Conservation (phyloP, 2,329 filamentous ascomycete genomes). For the Sporothrix globosa region DNA sequence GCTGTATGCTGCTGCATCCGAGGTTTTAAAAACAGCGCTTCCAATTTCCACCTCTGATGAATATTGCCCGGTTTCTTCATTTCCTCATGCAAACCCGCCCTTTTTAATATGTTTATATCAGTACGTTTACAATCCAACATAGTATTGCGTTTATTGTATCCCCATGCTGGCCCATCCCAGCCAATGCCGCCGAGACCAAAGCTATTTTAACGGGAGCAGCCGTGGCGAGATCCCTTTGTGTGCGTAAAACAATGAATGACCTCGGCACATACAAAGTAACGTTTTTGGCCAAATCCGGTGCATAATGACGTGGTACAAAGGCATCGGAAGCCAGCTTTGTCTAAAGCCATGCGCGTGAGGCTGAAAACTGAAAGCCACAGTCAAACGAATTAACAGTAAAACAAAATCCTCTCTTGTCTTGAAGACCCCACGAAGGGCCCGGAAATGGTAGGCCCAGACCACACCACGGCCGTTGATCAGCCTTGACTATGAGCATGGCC, state of each 20-base stretch:
- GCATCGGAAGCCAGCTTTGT: neutral
- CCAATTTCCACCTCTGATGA: too few relatives aligned
- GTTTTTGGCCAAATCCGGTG: neutral
- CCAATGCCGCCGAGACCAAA: neutral
- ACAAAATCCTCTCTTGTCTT: neutral
- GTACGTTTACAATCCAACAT: too few relatives aligned
- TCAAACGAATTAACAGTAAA: neutral
- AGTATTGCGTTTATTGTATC: neutral
- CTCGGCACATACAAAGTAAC: neutral
- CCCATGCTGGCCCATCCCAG: conserved; percentile 11
- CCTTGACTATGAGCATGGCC: neutral
- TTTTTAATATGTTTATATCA: too few relatives aligned
- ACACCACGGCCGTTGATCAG: conserved; percentile 1
- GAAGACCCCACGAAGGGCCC: neutral
- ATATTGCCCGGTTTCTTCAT: too few relatives aligned
- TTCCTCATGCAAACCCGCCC: too few relatives aligned
- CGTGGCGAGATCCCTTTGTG: conserved; percentile 7
- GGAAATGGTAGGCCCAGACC: neutral
- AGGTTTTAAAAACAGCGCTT: too few relatives aligned
- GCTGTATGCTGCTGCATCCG: too few relatives aligned
- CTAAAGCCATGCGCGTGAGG: neutral
- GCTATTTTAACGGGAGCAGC: conserved; percentile 19
- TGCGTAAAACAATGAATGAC: neutral
- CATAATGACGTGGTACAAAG: too few relatives aligned
- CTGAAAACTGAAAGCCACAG: neutral